Evolutionary conservation across 805 yeast genomes (phyloP).

Genomic region (Myxozyma neotropica): DNA sequence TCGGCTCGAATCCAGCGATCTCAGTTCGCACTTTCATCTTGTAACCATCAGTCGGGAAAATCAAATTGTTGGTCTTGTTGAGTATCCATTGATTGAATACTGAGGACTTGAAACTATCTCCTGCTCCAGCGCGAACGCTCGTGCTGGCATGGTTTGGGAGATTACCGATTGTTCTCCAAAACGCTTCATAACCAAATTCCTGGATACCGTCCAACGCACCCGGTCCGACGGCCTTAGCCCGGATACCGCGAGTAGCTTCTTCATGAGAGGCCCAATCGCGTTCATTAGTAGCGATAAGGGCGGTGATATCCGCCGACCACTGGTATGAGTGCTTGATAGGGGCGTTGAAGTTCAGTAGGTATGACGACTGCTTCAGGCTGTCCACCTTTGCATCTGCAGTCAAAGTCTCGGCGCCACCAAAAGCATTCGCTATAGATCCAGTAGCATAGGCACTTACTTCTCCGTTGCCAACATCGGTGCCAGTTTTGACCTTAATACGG

Average conservation of each 20-base stretch:
- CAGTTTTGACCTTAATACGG: slow-evolving; percentile 80
- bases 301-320: slow-evolving; percentile 58
- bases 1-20: slow-evolving; percentile 44
- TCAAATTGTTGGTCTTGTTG: slow-evolving; percentile 50
- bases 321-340: slow-evolving; percentile 53
- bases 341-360: slow-evolving; percentile 53
- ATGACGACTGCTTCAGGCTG: slow-evolving; percentile 60
- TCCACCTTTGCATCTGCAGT: slow-evolving; percentile 58
- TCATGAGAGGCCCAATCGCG: slow-evolving; percentile 58
- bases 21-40: slow-evolving; percentile 50
- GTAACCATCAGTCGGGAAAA: slow-evolving; percentile 53
- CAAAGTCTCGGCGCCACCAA: slow-evolving; percentile 70
- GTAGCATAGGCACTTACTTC: slow-evolving; percentile 94
- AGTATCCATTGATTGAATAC: slow-evolving; percentile 48
- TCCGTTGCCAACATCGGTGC: slow-evolving; percentile 94
- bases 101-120: slow-evolving; percentile 62
- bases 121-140: slow-evolving; percentile 59
- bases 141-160: slow-evolving; percentile 53
- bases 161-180: slow-evolving; percentile 58
- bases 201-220: slow-evolving; percentile 55
- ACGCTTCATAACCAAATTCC: slow-evolving; percentile 61
- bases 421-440: slow-evolving; percentile 61
- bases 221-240: slow-evolving; percentile 46
- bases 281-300: slow-evolving; percentile 54
- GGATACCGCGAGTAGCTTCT: slow-evolving; percentile 52